phyloP scores from a whole-genome alignment of 140 eudicot species.

The Anethum foeniculum region DNA sequence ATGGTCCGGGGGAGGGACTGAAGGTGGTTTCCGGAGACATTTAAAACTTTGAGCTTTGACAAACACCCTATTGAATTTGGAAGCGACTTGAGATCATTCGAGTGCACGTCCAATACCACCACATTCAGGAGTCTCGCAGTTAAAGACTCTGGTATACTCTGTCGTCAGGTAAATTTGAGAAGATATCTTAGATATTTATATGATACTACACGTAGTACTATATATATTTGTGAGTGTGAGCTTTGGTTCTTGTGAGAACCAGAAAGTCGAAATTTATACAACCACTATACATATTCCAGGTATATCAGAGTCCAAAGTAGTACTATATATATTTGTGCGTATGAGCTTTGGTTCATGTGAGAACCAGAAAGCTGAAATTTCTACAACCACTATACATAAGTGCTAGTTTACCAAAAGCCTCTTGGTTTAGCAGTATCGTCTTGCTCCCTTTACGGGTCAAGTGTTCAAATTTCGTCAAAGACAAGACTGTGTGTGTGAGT shows the following conservation, averaged over 20 bases:
- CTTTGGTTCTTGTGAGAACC: too few relatives aligned
- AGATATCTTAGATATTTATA: not conserved
- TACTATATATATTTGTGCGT: not conserved
- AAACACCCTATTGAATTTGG: conserved; percentile 81
- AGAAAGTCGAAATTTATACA: too few relatives aligned
- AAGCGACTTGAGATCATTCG: conserved; percentile 57
- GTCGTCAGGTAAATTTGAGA: not conserved
- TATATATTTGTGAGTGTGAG: too few relatives aligned
- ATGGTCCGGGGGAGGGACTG: conserved; percentile 52
- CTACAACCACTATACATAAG: too few relatives aligned
- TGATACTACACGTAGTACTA: too few relatives aligned
- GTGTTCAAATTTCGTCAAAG: too few relatives aligned
- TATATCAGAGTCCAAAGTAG: not conserved
- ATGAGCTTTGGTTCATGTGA: not conserved
- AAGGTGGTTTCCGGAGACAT: conserved; percentile 69
- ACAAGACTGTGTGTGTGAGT: too few relatives aligned
- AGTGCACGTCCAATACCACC: conserved; percentile 56
- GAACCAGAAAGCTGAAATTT: not conserved
- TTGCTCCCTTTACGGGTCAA: too few relatives aligned
- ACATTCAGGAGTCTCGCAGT: conserved; percentile 63
- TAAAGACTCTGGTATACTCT: conserved; percentile 72
- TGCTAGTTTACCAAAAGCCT: too few relatives aligned
- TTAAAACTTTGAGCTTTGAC: conserved; percentile 63
- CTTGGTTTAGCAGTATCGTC: too few relatives aligned
- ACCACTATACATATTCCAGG: not conserved